phyloP scores from a whole-genome alignment of 192 early-diverging fungal genomes.

The Linnemannia schmuckeri region DNA sequence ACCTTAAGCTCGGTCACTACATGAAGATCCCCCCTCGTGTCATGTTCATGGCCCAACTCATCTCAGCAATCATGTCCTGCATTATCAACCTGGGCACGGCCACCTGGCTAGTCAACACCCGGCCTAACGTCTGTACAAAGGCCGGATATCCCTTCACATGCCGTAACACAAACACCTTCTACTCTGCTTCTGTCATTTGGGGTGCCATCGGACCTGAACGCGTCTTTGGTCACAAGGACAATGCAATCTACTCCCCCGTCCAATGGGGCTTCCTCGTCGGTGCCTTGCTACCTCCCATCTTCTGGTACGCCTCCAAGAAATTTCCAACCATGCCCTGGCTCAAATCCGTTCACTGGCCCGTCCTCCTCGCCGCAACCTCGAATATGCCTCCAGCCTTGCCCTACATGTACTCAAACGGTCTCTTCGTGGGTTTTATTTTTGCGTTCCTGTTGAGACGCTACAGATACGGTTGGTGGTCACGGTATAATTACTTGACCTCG shows the following conservation, averaged over 20 bases:
- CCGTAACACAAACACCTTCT: constrained; percentile 58
- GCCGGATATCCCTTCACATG: constrained; percentile 62
- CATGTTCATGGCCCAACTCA: constrained; percentile 77
- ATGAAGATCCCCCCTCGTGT: constrained; percentile 82
- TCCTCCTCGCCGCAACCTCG: constrained; percentile 60
- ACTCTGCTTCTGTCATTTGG: constrained; percentile 72
- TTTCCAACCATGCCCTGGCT: constrained; percentile 59
- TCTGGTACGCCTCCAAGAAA: constrained; percentile 62
- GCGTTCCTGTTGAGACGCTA: constrained; percentile 64
- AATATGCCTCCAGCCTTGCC: constrained; percentile 66
- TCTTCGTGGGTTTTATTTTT: constrained; percentile 65
- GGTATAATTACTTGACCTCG: constrained; percentile 76
- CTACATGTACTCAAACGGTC: constrained; percentile 58
- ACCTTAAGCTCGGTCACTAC: constrained; percentile 85
- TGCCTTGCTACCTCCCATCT: constrained; percentile 63
- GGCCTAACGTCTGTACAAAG: constrained; percentile 54
- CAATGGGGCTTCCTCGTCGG: constrained; percentile 52
- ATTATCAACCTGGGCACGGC: constrained; percentile 71
- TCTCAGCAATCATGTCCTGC: constrained; percentile 74
- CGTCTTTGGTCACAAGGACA: constrained; percentile 59
- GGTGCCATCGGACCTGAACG: constrained; percentile 68
- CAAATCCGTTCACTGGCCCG: constrained; percentile 64
- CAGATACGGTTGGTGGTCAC: constrained; percentile 64
- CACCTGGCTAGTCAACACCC: constrained; percentile 54
- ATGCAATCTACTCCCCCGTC: constrained; percentile 8